Conservation (phyloP, 2,329 filamentous ascomycete species). For the Neocucurbitaria cava region DNA sequence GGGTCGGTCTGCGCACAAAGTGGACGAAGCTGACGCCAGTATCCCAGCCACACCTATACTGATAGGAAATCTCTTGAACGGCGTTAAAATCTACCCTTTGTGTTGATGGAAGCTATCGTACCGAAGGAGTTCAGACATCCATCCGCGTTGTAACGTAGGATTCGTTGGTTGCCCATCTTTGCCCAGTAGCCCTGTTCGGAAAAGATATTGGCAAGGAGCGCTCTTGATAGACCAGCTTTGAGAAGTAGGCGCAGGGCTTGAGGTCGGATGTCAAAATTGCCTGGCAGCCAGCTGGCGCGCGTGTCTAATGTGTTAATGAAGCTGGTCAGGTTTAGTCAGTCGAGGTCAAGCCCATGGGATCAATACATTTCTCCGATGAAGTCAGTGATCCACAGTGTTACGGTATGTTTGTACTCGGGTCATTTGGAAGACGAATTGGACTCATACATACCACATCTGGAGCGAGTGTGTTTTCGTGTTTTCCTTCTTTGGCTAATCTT, state of each 20-base stretch:
- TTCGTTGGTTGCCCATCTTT: slow-evolving; percentile 34
- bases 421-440: not conserved
- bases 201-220: slow-evolving; percentile 21
- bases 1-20: slow-evolving; percentile 11
- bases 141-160: slow-evolving; percentile 6
- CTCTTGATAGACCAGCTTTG: slow-evolving; percentile 19
- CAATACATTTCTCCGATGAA: not conserved
- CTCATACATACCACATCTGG: slow-evolving; percentile 1
- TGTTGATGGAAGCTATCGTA: not conserved
- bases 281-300: slow-evolving; percentile 19
- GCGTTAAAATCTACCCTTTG: not conserved
- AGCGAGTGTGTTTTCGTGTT: not conserved
- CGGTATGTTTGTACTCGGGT: not conserved
- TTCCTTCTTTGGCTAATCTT: not conserved
- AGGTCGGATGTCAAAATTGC: slow-evolving; percentile 25
- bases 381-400: not conserved
- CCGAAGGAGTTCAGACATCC: slow-evolving; percentile 19
- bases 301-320: slow-evolving; percentile 22
- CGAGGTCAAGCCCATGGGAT: not conserved
- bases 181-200: slow-evolving; percentile 23
- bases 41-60: slow-evolving; percentile 30
- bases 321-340: slow-evolving; percentile 2
- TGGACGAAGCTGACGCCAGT: slow-evolving; percentile 26
- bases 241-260: slow-evolving; percentile 12
- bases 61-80: slow-evolving; percentile 25